phyloP scores from a whole-genome alignment of 148 eudicot species.

The Cornus suecica region DNA sequence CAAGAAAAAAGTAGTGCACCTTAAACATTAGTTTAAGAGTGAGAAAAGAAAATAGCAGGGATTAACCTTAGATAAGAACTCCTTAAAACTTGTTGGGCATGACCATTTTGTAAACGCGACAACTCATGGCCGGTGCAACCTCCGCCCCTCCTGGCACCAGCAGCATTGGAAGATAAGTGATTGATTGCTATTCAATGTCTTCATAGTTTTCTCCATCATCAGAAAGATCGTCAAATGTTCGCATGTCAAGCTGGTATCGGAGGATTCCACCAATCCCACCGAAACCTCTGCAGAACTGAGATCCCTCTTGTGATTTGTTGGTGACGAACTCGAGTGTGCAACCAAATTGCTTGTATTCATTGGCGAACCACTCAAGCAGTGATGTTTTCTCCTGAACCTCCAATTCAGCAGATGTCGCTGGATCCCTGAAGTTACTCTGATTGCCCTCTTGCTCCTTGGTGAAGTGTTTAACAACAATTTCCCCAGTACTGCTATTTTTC shows the following conservation, averaged over 20 bases:
- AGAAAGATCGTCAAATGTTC: constrained; percentile 27
- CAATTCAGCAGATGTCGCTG: constrained; percentile 18
- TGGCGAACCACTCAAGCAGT: constrained; percentile 32
- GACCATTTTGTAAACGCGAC: constrained; percentile 8
- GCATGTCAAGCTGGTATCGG: constrained; percentile 31
- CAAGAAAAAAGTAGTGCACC: not conserved
- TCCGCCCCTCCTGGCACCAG: constrained; percentile 23
- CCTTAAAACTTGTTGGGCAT: constrained; percentile 1
- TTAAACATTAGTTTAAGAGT: not conserved
- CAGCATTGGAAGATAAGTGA: constrained; percentile 2
- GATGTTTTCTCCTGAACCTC: constrained; percentile 29
- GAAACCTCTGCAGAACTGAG: constrained; percentile 32
- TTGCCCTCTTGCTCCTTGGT: constrained; percentile 26
- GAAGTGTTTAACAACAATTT: constrained; percentile 26
- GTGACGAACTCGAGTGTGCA: constrained; percentile 29
- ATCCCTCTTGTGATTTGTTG: constrained; percentile 28
- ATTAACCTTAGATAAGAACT: constrained; percentile 19
- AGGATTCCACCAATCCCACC: constrained; percentile 33
- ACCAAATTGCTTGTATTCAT: constrained; percentile 21
- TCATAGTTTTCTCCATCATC: constrained; percentile 24
- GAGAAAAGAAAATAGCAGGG: not conserved
- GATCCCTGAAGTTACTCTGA: constrained; percentile 22
- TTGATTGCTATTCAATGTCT: constrained; percentile 31
- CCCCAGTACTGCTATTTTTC: constrained; percentile 20
- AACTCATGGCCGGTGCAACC: constrained; percentile 26